A percentile compares a stretch with the other conserved stretches of the same genome.
Conservation (phyloP, 768 basidiomycete genomes). For the Sarcodon aspratus region DNA sequence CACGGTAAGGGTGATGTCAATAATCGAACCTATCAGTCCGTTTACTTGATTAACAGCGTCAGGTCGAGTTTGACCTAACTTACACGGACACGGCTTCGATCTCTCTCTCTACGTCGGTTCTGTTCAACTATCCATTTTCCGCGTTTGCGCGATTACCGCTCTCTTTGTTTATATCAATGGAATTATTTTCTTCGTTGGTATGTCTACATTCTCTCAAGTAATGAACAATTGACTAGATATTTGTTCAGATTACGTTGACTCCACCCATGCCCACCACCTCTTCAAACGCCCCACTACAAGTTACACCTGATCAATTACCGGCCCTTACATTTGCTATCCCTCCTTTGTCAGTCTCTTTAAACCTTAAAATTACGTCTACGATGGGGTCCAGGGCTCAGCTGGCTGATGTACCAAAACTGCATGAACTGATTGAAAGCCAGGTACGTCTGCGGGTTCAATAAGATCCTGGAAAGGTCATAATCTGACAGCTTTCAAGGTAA, state of each 20-base stretch:
- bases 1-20: slow-evolving; percentile 7
- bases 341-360: slow-evolving; percentile 54
- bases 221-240: slow-evolving; percentile 1
- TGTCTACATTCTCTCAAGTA: background rate
- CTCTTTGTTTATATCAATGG: slow-evolving; percentile 68
- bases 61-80: slow-evolving; percentile 72
- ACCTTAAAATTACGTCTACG: slow-evolving; percentile 80
- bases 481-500: slow-evolving; percentile 11
- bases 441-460: slow-evolving; percentile 34
- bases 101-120: slow-evolving; percentile 71
- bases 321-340: slow-evolving; percentile 63
- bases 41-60: slow-evolving; percentile 27
- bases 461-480: slow-evolving; percentile 32
- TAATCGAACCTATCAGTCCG: background rate
- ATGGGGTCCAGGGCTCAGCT: slow-evolving; percentile 97
- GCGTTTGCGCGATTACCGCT: slow-evolving; percentile 79
- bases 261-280: slow-evolving; percentile 45
- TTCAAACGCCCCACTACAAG: slow-evolving; percentile 11
- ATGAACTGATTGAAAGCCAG: slow-evolving; percentile 86
- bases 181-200: slow-evolving; percentile 60
- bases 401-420: slow-evolving; percentile 93
- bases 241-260: slow-evolving; percentile 43
- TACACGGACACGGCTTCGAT: slow-evolving; percentile 81
- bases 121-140: slow-evolving; percentile 75
- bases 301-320: slow-evolving; percentile 18